Evolutionary conservation across 139 green algal species (phyloP), one percentile per base, ranked within the genome.

Genomic region (Picochlorum sp.): DNA sequence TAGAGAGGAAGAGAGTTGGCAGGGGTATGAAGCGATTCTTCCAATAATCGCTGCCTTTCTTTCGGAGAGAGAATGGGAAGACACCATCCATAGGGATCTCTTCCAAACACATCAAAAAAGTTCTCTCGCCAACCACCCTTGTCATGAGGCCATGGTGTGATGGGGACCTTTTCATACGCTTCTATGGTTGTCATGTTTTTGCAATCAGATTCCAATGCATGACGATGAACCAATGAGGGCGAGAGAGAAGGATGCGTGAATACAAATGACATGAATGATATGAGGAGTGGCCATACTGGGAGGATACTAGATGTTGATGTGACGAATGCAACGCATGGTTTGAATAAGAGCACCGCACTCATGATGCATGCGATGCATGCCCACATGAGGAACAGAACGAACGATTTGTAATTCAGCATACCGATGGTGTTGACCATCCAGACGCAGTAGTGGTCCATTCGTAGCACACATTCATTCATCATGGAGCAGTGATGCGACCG

Each of bases 391-490:
- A 98, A 98, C 8, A 95, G 80, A 21, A 96, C 68, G 74, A 98
- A 98, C 62, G 75, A 76, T 79, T 98, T 98, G 81, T 97, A 97
- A 74, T 97, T 98, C 21, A 90, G 67, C 45, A 95, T 74, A 6
- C 92, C 92, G 4, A 98, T 88, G 49, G 81, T 93, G 75, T 97
- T 97, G 34, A 90, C 75, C 9, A 98, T 81, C 90, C 84, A 89
- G 24, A 86, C 72, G 57, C 84, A 90, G 52, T 85, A 90, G 66
- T 90, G 84, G 72, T 90, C 90, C 89, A 98, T 96, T 59, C 84
- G 85, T 9, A 98, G 83, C 23, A 98, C 85, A 77, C 92, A 98
- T 9, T 73, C 71, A 47, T 85, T 82, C 20, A 74, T 85, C 45
- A 96, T 81, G 66, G 75, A 89, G 83, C 88, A 94, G 81, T 98